Conservation (phyloP, 768 basidiomycete genomes). For the Kwoniella sp. region DNA sequence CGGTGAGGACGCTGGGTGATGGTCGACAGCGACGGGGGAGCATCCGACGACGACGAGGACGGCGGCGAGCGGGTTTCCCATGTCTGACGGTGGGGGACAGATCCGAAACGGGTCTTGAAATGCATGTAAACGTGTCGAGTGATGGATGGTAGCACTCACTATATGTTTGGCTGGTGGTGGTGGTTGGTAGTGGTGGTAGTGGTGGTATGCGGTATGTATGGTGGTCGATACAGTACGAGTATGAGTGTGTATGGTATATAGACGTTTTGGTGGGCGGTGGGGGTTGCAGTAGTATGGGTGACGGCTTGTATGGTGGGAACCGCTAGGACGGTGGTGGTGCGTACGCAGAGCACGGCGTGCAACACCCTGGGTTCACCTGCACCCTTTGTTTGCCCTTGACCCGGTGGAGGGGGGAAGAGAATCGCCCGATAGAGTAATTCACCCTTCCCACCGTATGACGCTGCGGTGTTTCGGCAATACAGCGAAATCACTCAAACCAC, state of each 20-base stretch:
- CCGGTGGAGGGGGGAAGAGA: too few relatives aligned
- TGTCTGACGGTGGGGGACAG: constrained; percentile 1
- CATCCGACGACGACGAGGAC: not conserved
- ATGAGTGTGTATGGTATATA: not conserved
- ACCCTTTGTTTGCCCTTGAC: too few relatives aligned
- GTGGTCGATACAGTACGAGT: not conserved
- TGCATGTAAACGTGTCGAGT: not conserved
- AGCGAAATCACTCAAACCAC: too few relatives aligned
- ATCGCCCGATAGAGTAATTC: too few relatives aligned
- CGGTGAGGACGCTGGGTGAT: not conserved
- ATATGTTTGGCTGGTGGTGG: constrained; percentile 1
- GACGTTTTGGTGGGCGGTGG: constrained; percentile 2
- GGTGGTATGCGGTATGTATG: constrained; percentile 1
- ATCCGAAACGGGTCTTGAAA: not conserved
- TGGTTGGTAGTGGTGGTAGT: constrained; percentile 3
- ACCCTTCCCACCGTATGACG: too few relatives aligned
- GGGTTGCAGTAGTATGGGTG: not conserved
- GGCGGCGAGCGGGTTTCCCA: not conserved
- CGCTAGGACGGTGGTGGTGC: constrained; percentile 5
- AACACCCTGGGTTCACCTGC: too few relatives aligned
- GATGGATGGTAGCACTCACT: constrained; percentile 8
- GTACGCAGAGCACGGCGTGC: too few relatives aligned
- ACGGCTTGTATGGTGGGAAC: constrained; percentile 10
- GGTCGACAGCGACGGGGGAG: not conserved
- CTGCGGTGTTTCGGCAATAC: too few relatives aligned